Evolutionary conservation across 2,329 filamentous ascomycete species (phyloP), one percentile per base, ranked within the genome.

Genomic region (Aspergillus carbonarius): DNA sequence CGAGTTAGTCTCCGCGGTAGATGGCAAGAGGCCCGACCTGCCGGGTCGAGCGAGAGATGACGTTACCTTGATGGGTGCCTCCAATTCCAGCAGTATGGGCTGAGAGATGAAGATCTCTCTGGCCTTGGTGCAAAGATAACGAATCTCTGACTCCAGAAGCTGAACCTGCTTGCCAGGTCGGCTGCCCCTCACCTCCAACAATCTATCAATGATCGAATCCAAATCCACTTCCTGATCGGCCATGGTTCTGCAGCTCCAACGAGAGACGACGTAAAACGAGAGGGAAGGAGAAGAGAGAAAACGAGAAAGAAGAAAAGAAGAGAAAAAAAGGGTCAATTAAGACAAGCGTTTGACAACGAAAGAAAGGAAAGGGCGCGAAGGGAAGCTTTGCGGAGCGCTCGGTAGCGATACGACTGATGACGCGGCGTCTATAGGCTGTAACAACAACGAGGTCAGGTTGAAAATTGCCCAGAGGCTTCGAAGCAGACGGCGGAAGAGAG

Each of bases 31-130:
- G 32, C 18, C 34, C 46, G 40, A 46, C 10, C 39, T 23, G 34
- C 25, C 37, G 54, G 42, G n/a, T 53, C 27, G 15, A 35, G 30
- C 9, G 23, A 13, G 20, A 17, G 25, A n/a, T 18, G 46, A 17
- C 49, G 60, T 54, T 84, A 96, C 93, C 92, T 99, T 99, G 81
- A 99, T 98, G 63, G 95, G 95, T 74, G 95, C 95, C 80, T 98
- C 95, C 52, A 99, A 86, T 83, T 99, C 95, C 67, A 99, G 87
- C 68, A 99, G 83, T 73, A 98, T 98, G 67, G 95, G 95, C 83
- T 99, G 95, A 63, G 93, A 97, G 79, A 99, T 98, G 84, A 99
- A 98, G 72, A 99, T 98, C 83, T 99, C 95, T 67, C 95, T 90
- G 64, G 93, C 93, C 83, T 98, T 98, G 76, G 93, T 97, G 86